Evolutionary conservation across 179 eudicot species (phyloP).

Genomic region (Silene coronaria): DNA sequence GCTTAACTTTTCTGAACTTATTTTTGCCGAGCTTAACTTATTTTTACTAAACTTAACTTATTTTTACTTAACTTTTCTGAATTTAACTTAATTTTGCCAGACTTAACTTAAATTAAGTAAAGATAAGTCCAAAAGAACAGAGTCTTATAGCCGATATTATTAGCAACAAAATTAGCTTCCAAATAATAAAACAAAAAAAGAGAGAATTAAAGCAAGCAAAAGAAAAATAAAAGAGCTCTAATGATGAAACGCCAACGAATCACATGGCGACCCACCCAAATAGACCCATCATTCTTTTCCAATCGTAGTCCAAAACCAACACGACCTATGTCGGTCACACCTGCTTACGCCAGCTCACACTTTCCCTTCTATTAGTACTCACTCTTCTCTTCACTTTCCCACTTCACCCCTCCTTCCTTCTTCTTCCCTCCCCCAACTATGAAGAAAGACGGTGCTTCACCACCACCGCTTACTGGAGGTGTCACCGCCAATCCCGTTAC

Average conservation of each 20-base stretch:
- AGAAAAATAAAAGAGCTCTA: background rate
- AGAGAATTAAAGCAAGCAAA: background rate
- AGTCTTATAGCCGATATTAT: no score
- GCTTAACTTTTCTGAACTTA: no score
- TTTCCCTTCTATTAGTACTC: background rate
- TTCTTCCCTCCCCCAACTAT: slow-evolving; percentile 1
- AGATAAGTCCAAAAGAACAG: no score
- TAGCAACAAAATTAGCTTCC: background rate
- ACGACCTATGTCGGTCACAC: slow-evolving; percentile 8
- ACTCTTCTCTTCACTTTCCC: background rate
- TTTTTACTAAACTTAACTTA: no score
- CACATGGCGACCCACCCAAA: background rate
- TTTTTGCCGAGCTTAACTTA: no score
- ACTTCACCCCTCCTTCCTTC: background rate
- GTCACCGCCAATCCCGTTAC: slow-evolving; percentile 17
- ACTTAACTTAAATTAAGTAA: no score
- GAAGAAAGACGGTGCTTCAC: slow-evolving; percentile 25
- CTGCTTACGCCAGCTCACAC: slow-evolving; percentile 6
- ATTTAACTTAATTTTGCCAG: no score
- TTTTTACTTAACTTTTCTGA: no score
- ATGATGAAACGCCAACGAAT: slow-evolving; percentile 2
- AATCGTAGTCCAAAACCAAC: background rate
- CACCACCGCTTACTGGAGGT: slow-evolving; percentile 2
- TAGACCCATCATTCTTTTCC: background rate
- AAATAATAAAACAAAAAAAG: background rate